Base-by-base conservation (phyloP, 1,284 basidiomycete species). In the Meripilus lineatus region DNA sequence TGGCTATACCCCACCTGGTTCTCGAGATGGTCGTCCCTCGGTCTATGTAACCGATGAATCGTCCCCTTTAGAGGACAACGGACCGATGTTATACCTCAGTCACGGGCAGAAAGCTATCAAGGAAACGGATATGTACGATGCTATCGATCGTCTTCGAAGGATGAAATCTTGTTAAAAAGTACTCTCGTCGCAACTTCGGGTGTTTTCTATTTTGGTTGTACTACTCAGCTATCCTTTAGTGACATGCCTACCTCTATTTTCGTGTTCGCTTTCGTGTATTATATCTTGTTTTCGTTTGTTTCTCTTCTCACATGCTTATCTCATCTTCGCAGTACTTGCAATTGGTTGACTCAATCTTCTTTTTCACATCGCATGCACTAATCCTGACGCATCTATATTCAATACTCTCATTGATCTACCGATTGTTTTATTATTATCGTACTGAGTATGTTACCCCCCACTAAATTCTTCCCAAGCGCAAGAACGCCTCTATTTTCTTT, bases 141-240 rank as follows among this genome's bases (percentile, higher is more conserved):
- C 74, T 22, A 71, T 77, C 43, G 63, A 68, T 32, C 66, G 70
- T 52, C 59, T 81, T 39, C 69, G 79, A 43, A 64, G 63, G 51
- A 67, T 81, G 62, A 75, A 63, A 56, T 58, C 33, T 10, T 18
- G 26, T 13, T 46, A 33, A 38, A 6, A 14, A 47, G 43, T 28
- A 32, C 15, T 17, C n/a, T n/a, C n/a, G n/a, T n/a, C n/a, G n/a
- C n/a, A n/a, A n/a, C n/a, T n/a, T n/a, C n/a, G n/a, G n/a, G n/a
- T 20, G 39, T 42, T 40, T 40, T 40, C 20, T 37, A 15, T 44
- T n/a, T 40, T 48, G 38, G 40, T 22, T n/a, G n/a, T n/a, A n/a
- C n/a, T n/a, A n/a, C n/a, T n/a, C n/a, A n/a, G n/a, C n/a, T n/a
- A n/a, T n/a, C n/a, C n/a, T n/a, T n/a, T n/a, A n/a, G n/a, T n/a